Evolutionary conservation across 2,329 filamentous ascomycete species (phyloP), one percentile per base, ranked within the genome.

Genomic region (Aschersonia sp.): DNA sequence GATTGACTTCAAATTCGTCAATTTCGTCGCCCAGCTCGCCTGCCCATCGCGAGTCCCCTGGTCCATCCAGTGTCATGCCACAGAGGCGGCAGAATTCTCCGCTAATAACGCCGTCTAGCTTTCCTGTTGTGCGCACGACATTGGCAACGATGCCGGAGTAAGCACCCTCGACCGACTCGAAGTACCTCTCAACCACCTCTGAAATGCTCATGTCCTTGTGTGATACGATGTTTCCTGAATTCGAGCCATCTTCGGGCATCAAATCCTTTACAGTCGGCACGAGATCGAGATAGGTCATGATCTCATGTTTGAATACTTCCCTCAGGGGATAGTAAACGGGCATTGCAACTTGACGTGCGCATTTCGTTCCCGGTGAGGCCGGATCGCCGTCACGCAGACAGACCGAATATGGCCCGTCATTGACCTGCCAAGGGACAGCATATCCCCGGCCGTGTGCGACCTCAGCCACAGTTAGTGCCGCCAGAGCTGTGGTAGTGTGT

Each of bases 71-170:
- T 35, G 78, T 76, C 64, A 84, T 77, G 45, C 77, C 76, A 62
- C 87, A 94, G 7, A 90, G 61, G 35, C 74, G 72, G 57, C 87
- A 94, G 32, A 58, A 58, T 5, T 48, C 57, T n/a, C 56, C 59
- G 6, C 60, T 62, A 1, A 67, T 55, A 0, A 68, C 60, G 30
- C 77, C 66, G 43, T 80, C 70, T 41, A 97, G 72, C 65, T 94
- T 95, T 46, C 80, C 82, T n/a, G 85, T 83, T 35, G 90, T 98
- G 52, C 87, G 79, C 5, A 96, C 90, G 8, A 98, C 92, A 61
- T 98, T 98, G 33, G 89, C 84, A 54, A 98, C 89, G 48, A 97
- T 87, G 48, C 85, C 87, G 4, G 89, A 86, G 58, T 94, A 96
- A 50, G 83, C 84, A 54, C 79, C 78, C 60, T 95, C 89, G 12